Evolutionary conservation across 2,329 filamentous ascomycete species (phyloP).

Genomic region (Exophiala lecanii-corni): DNA sequence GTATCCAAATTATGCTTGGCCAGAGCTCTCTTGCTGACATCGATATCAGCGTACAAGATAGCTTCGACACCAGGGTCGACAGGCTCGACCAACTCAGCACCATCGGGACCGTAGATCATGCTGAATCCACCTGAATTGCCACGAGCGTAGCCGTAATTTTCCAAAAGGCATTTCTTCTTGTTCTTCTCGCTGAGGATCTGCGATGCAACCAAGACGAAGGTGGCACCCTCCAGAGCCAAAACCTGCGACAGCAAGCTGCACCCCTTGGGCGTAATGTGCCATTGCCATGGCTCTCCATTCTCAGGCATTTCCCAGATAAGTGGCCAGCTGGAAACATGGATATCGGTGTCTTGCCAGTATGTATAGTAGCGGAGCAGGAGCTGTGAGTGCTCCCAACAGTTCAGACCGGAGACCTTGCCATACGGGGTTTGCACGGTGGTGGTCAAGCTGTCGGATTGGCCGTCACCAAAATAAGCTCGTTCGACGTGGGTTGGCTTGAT

Average conservation of each 20-base stretch:
- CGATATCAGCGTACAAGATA: conserved; percentile 49
- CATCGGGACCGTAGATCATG: conserved; percentile 51
- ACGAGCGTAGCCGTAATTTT: not conserved
- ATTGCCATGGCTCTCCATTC: not conserved
- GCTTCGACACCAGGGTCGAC: conserved; percentile 41
- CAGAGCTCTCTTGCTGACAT: conserved; percentile 31
- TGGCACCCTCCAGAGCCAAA: conserved; percentile 40
- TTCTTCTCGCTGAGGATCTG: conserved; percentile 40
- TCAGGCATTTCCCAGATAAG: not conserved
- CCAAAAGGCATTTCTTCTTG: conserved; percentile 50
- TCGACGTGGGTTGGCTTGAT: conserved; percentile 50
- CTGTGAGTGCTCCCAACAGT: conserved; percentile 36
- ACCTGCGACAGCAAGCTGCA: not conserved
- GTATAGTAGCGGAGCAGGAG: conserved; percentile 27
- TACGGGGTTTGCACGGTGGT: conserved; percentile 39
- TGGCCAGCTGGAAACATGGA: conserved; percentile 8
- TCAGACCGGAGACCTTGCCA: conserved; percentile 29
- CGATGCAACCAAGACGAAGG: conserved; percentile 40
- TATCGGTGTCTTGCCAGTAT: conserved; percentile 1
- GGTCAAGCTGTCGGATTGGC: conserved; percentile 29
- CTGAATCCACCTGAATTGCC: conserved; percentile 40
- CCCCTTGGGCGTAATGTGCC: not conserved
- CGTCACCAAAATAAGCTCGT: conserved; percentile 45
- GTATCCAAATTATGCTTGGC: not conserved
- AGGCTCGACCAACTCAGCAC: conserved; percentile 41